Conservation (phyloP, 257 asterid genomes). For the Solanum corneliomulleri region DNA sequence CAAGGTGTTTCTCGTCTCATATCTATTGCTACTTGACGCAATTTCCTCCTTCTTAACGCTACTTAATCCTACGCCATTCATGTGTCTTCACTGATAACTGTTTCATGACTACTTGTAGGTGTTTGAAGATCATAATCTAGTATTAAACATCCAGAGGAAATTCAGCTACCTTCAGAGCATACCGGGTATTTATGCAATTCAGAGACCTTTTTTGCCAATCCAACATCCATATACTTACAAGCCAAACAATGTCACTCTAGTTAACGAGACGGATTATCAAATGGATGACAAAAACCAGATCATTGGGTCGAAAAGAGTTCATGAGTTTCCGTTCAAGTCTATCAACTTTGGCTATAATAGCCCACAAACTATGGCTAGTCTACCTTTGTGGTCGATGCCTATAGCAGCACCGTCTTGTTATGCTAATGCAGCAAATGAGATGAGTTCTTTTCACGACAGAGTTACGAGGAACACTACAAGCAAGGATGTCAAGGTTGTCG, state of each 20-base stretch:
- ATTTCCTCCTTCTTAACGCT: background rate
- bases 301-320: constrained; percentile 35
- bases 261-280: constrained; percentile 9
- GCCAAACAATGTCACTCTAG: constrained; percentile 7
- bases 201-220: constrained; percentile 38
- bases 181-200: constrained; percentile 47
- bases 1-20: constrained; percentile 22
- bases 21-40: background rate
- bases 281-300: constrained; percentile 16
- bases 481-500: constrained; percentile 5
- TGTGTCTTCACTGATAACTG: background rate
- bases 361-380: constrained; percentile 26
- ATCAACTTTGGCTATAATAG: constrained; percentile 36
- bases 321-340: constrained; percentile 29
- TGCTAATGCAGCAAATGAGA: constrained; percentile 12
- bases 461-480: constrained; percentile 5
- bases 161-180: constrained; percentile 61
- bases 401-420: constrained; percentile 12
- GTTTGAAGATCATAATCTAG: constrained; percentile 50
- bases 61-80: background rate
- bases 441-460: background rate
- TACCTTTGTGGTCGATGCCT: constrained; percentile 41
- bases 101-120: constrained; percentile 20
- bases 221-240: constrained; percentile 19
- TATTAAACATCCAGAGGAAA: constrained; percentile 57